Evolutionary conservation across 768 basidiomycete genomes (phyloP), one percentile per base, ranked within the genome.

Genomic region (Clitopilus hobsonii): DNA sequence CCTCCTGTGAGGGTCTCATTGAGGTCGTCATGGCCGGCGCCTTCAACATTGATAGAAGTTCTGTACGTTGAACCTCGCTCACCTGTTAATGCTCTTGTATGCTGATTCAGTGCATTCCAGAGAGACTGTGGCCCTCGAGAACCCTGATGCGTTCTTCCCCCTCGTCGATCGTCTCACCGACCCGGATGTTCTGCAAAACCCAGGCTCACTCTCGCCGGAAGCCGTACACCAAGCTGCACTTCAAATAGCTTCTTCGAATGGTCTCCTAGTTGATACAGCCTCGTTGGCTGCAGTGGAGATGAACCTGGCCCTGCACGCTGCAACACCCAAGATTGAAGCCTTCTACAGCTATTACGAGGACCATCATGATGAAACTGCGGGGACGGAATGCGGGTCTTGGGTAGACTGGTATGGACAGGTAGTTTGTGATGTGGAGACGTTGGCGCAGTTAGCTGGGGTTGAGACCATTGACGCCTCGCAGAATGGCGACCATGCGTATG

Each of bases 391-490:
- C 61, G 84, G 78, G 1, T 86, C 86, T 11, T 94, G 87, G 91
- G 86, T 90, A 10, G 89, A 89, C 54, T 91, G 89, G 91, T 88
- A 91, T 63, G 90, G 91, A 1, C 67, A 80, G 49, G 74, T 83
- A 24, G 78, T 88, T 1, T 94, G 91, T 63, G 84, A 88, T 58
- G 75, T 80, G 14, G 79, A 87, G 58, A 78, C 72, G 3, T 73
- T 91, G 50, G 71, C 73, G 20, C 76, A 73, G 30, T 70, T 91
- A 20, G 81, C 74, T 24, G 76, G 78, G 16, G 61, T 74, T 16
- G 77, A 85, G 58, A 71, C 78, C 13, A 75, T 82, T 53, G 79
- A 80, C 54, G 56, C 75, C 18, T 50, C 71, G 3, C 64, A 67
- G 27, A 58, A 60, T 6, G 28, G 58, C 49, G 55, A 62, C 52